Evolutionary conservation across 2,329 filamentous ascomycete species (phyloP).

Genomic region (Venturia carpophila): DNA sequence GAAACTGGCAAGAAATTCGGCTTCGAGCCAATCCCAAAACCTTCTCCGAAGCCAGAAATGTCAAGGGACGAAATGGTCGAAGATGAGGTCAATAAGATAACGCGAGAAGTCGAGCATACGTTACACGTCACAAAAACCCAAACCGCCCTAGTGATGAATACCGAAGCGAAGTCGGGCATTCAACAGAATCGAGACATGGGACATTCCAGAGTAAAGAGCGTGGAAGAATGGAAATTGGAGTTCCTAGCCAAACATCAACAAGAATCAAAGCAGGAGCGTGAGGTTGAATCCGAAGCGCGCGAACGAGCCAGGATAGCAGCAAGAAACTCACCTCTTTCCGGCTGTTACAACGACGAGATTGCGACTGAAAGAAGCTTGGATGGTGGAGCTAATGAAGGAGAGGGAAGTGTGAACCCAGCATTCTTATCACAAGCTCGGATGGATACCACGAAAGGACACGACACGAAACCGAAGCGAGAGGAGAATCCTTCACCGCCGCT

Average conservation of each 20-base stretch:
- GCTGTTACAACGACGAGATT: no score
- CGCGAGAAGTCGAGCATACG: conserved; percentile 50
- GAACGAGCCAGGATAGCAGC: no score
- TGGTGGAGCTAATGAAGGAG: no score
- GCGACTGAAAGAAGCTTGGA: no score
- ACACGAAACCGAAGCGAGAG: no score
- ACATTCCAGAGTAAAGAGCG: background rate
- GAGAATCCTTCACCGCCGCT: no score
- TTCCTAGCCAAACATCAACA: background rate
- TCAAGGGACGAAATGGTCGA: conserved; percentile 49
- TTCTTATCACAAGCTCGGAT: no score
- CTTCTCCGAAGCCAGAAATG: conserved; percentile 30
- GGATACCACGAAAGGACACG: no score
- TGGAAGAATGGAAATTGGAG: background rate
- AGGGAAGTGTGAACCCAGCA: no score
- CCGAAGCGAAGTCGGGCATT: background rate
- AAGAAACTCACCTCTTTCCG: no score
- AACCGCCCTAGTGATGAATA: background rate
- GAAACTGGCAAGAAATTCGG: conserved; percentile 53
- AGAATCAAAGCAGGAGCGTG: background rate
- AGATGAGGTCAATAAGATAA: conserved; percentile 51
- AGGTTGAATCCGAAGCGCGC: background rate
- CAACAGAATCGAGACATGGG: background rate
- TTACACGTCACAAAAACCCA: conserved; percentile 29
- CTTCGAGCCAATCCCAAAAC: conserved; percentile 38